A percentile compares a stretch with the other conserved stretches of the same genome.
Evolutionary conservation across 768 basidiomycete species (phyloP).

Genomic region (Lanmaoa pseudosensibilis): DNA sequence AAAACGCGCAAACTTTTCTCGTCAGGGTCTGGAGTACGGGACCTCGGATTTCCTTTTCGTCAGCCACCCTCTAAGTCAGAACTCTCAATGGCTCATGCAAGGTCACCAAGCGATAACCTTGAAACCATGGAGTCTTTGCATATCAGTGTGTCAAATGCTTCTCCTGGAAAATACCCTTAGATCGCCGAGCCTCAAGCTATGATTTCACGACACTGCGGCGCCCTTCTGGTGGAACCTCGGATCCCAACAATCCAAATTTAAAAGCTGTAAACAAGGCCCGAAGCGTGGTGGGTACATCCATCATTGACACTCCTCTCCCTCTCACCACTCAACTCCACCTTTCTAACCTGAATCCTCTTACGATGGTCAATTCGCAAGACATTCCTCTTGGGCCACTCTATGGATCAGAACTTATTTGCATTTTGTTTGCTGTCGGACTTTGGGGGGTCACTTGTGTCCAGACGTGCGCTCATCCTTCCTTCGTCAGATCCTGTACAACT

Average conservation of each 20-base stretch:
- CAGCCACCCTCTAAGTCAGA: background rate
- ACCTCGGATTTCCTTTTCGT: background rate
- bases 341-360: background rate
- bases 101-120: background rate
- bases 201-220: background rate
- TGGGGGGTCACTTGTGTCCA: conserved; percentile 27
- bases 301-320: background rate
- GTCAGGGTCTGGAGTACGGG: background rate
- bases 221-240: background rate
- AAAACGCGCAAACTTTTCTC: background rate
- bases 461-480: conserved; percentile 11
- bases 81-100: too few species aligned
- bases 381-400: background rate
- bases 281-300: background rate
- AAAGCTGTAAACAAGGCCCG: background rate
- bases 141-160: background rate
- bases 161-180: background rate
- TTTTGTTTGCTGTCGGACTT: conserved; percentile 20
- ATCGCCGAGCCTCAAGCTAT: background rate
- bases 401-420: conserved; percentile 18
- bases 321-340: background rate
- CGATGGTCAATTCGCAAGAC: background rate
- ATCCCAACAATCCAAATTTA: background rate
- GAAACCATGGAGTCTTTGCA: background rate
- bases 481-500: background rate